Evolutionary conservation across 331 rosid genomes (phyloP).

Genomic region (Quercus phellos): DNA sequence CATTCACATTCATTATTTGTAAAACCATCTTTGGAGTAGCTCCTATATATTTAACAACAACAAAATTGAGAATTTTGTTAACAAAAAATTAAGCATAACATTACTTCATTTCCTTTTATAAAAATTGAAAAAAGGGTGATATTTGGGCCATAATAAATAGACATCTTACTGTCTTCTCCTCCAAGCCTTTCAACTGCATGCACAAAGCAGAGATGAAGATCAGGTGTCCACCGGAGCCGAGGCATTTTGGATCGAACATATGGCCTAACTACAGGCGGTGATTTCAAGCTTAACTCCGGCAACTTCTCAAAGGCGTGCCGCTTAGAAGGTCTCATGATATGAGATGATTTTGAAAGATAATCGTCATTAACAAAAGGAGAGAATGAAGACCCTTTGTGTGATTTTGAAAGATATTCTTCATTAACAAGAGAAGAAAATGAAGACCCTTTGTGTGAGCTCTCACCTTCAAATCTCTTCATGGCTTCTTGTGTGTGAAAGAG

Average conservation of each 20-base stretch:
- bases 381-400: slow-evolving; percentile 17
- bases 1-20: slow-evolving; percentile 72
- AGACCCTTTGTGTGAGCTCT: slow-evolving; percentile 10
- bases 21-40: slow-evolving; percentile 79
- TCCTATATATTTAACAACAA: slow-evolving; percentile 38
- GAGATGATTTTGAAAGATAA: slow-evolving; percentile 8
- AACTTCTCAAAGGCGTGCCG: background rate
- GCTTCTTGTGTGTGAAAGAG: background rate
- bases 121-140: background rate
- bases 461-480: slow-evolving; percentile 15
- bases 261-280: slow-evolving; percentile 41
- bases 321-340: background rate
- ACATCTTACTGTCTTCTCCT: slow-evolving; percentile 65
- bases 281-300: slow-evolving; percentile 30
- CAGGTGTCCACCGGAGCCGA: slow-evolving; percentile 82
- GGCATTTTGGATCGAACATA: slow-evolving; percentile 70
- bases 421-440: slow-evolving; percentile 24
- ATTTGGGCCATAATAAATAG: background rate
- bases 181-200: slow-evolving; percentile 88
- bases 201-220: slow-evolving; percentile 72
- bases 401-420: slow-evolving; percentile 9
- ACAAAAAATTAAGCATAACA: too few relatives aligned
- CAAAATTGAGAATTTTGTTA: background rate
- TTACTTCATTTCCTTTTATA: background rate
- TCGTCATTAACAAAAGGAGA: slow-evolving; percentile 25